A percentile compares a stretch with the other conserved stretches of the same genome.
Conservation (phyloP, 1,139 yeast species). For the Hansenula anomala region DNA sequence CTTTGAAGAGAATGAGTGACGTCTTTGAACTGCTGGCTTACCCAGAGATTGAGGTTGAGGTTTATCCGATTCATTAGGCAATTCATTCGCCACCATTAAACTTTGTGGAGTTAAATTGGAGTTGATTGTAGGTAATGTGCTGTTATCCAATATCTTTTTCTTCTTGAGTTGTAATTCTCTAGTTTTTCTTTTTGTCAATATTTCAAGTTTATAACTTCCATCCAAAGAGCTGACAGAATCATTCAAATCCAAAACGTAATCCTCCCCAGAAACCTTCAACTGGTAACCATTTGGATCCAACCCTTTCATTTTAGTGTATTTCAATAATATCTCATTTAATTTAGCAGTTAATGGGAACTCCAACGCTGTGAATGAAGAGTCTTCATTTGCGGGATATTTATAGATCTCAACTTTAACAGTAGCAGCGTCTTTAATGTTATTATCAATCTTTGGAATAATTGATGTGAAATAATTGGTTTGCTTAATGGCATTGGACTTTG, state of each 20-base stretch:
- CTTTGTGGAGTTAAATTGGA: conserved; percentile 23
- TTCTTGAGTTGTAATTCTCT: conserved; percentile 15
- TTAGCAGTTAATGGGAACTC: conserved; percentile 27
- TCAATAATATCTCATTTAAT: conserved; percentile 28
- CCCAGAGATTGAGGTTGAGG: conserved; percentile 1
- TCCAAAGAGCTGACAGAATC: conserved; percentile 32
- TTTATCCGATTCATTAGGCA: background rate
- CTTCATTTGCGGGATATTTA: conserved; percentile 26
- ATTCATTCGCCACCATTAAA: conserved; percentile 7
- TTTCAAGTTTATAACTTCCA: conserved; percentile 21
- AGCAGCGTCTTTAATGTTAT: conserved; percentile 21
- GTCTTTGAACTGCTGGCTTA: conserved; percentile 1
- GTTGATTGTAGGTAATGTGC: conserved; percentile 20
- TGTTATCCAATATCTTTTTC: conserved; percentile 9
- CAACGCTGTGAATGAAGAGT: conserved; percentile 22
- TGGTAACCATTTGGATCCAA: conserved; percentile 29
- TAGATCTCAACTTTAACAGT: conserved; percentile 25
- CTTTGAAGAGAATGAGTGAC: conserved; percentile 5
- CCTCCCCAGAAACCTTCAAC: conserved; percentile 26
- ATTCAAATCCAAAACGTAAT: conserved; percentile 26
- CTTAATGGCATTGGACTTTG: conserved; percentile 7
- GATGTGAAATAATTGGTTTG: conserved; percentile 32
- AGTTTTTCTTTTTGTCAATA: conserved; percentile 15
- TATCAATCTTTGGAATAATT: conserved; percentile 23
- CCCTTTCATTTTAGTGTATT: conserved; percentile 26